Base-by-base conservation (phyloP, 2,329 filamentous ascomycete species). In the Colletotrichum tamarilloi region DNA sequence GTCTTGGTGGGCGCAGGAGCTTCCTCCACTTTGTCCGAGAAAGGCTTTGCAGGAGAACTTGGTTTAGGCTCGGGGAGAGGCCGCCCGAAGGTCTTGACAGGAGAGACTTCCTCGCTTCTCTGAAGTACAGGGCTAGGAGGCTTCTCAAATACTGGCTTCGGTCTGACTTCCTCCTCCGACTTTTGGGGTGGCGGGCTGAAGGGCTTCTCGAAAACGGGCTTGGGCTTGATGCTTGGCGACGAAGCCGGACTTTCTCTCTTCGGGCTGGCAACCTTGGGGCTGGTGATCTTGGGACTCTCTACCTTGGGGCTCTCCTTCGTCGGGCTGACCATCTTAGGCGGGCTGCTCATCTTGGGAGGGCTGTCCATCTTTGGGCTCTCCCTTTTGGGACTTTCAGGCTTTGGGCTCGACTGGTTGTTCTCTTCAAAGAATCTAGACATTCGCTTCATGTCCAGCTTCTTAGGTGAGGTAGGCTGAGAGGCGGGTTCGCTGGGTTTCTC, bases 351-450 rank as follows among this genome's bases (percentile, higher is more conserved):
- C 2, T 49, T 49, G 1, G 42, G 42, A 19, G 79, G 77, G 22
- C 58, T 68, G n/a, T 57, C 62, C 4, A 28, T 49, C 64, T 35
- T 68, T 5, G 24, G 16, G 9, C 32, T 53, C 57, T 62, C 57
- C 46, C 60, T 66, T 63, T 56, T 56, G 11, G 71, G 62, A n/a
- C 65, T 75, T 32, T 75, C 72, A 2, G 72, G n/a, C 53, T 70
- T 68, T 14, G 77, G 77, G 19, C 69, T 79, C 11, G 76, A 57
- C 52, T 79, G 78, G n/a, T 73, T 77, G 26, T 82, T 77, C 55
- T 87, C 86, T 69, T 88, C 87, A 16, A 91, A 76, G 76, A 92
- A 92, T 67, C 81, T 85, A 2, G 90, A 92, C 81, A 91, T 87
- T 67, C 89, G 85, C 79, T 89, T 92, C 79, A 87, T 80, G 76